A percentile compares a stretch with the other conserved stretches of the same genome.
These are phyloP conservation scores for Kuraishia molischiana DNA, from an alignment of 805 yeast genomes.

Conservation along the genomic window DNA sequence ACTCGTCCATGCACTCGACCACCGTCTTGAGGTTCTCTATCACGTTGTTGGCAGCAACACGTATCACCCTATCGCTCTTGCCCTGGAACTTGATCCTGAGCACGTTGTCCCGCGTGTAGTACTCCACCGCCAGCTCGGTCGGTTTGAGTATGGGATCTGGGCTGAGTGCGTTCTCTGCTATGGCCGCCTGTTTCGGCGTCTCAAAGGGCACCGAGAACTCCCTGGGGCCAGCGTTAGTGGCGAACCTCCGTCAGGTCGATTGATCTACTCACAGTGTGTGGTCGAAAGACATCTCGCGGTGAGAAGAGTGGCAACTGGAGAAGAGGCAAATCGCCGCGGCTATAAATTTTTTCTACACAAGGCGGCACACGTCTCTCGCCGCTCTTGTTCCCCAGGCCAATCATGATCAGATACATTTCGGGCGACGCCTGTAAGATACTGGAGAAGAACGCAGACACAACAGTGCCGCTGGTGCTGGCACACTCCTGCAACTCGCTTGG, in stretches of 20 bases:
- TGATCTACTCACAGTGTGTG: no score
- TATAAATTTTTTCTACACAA: no score
- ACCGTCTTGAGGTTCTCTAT: constrained; percentile 70
- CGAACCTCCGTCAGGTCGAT: no score
- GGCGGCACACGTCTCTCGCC: no score
- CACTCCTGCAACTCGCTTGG: constrained; percentile 81
- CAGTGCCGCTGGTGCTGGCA: constrained; percentile 39
- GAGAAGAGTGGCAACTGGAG: no score
- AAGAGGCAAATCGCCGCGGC: background rate
- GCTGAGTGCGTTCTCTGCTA: constrained; percentile 48
- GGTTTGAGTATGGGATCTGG: constrained; percentile 82
- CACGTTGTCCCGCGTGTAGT: constrained; percentile 21
- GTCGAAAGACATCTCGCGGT: no score
- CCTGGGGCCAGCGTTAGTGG: no score
- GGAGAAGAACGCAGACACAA: constrained; percentile 9
- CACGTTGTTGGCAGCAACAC: constrained; percentile 79
- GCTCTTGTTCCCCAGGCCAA: no score
- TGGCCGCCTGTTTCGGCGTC: constrained; percentile 43
- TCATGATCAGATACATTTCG: constrained; percentile 29
- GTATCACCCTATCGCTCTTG: constrained; percentile 59
- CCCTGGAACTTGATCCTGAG: constrained; percentile 47
- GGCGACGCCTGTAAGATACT: constrained; percentile 46
- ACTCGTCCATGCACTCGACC: constrained; percentile 72
- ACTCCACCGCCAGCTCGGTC: constrained; percentile 46
- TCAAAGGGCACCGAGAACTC: constrained; percentile 56